Conservation (phyloP, 345 rosid genomes). For the Microcos paniculata region DNA sequence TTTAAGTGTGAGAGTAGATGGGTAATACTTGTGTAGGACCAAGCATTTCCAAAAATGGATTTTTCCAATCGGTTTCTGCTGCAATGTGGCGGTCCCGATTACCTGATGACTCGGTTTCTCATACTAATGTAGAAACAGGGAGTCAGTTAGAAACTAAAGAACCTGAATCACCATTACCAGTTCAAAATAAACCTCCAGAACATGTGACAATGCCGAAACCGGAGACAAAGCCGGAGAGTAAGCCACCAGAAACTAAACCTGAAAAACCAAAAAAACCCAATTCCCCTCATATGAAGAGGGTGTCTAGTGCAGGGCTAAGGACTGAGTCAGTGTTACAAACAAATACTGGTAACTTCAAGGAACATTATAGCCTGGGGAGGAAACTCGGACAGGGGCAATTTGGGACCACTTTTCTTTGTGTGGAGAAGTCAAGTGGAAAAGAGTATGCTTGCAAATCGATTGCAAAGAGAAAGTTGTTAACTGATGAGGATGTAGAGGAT, state of each 20-base stretch:
- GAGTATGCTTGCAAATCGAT: conserved; percentile 88
- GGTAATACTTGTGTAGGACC: conserved; percentile 91
- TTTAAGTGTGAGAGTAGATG: conserved; percentile 38
- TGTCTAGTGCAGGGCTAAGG: conserved; percentile 71
- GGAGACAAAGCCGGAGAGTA: conserved; percentile 25
- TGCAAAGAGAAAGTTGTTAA: conserved; percentile 80
- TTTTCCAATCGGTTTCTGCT: conserved; percentile 74
- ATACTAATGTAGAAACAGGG: conserved; percentile 34
- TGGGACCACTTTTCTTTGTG: conserved; percentile 74
- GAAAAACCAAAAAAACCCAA: conserved; percentile 39
- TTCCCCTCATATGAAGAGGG: conserved; percentile 54
- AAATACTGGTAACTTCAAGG: conserved; percentile 74
- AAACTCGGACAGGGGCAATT: conserved; percentile 94
- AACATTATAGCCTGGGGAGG: conserved; percentile 65
- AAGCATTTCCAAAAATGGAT: conserved; percentile 59
- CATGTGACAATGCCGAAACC: conserved; percentile 51
- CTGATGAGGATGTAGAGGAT: conserved; percentile 83
- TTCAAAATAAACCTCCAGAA: conserved; percentile 73
- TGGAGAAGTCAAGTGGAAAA: conserved; percentile 60
- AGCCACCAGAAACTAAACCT: conserved; percentile 32
- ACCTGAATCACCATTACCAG: conserved; percentile 51
- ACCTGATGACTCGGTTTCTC: conserved; percentile 53
- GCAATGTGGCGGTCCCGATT: conserved; percentile 71
- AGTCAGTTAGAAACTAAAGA: conserved; percentile 34
- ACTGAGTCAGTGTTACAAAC: conserved; percentile 68